These are phyloP conservation scores for Alternaria burnsii DNA, from an alignment of 2,329 filamentous ascomycete genomes.

Conservation along the genomic window DNA sequence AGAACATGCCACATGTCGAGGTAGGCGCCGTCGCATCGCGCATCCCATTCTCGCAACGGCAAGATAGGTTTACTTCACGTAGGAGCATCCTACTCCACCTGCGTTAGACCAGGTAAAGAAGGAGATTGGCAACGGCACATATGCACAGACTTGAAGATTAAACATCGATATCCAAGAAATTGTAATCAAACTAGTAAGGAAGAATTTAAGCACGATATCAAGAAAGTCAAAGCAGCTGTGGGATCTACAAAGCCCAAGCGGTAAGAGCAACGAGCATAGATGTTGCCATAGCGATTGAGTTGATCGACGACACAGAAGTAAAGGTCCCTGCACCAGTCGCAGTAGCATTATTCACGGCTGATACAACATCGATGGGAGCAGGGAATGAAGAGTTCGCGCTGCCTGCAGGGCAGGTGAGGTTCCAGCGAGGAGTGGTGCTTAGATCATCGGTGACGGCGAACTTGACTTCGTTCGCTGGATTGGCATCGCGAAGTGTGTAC, in stretches of 20 bases:
- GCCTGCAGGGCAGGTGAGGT: conserved; percentile 59
- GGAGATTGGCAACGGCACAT: background rate
- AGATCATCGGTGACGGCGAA: conserved; percentile 66
- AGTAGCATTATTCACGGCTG: background rate
- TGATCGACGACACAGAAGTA: conserved; percentile 25
- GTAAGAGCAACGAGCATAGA: conserved; percentile 35
- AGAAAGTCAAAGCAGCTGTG: background rate
- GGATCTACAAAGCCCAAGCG: conserved; percentile 30
- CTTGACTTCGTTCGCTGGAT: conserved; percentile 66
- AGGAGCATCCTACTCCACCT: background rate
- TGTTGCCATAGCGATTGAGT: conserved; percentile 33
- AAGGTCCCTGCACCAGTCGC: conserved; percentile 16
- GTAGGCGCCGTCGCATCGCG: background rate
- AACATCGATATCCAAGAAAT: background rate
- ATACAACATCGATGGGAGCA: background rate
- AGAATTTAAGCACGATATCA: accelerated
- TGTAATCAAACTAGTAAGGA: background rate
- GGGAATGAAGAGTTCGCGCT: conserved; percentile 10
- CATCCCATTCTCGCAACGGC: accelerated
- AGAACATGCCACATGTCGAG: background rate
- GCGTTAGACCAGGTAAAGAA: background rate
- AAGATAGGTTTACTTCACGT: accelerated
- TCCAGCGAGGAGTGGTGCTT: conserved; percentile 60
- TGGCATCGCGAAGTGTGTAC: conserved; percentile 51
- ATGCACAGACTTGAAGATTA: background rate